These are phyloP conservation scores for Wickerhamia fluorescens DNA, from an alignment of 805 yeast genomes.

Conservation along the genomic window DNA sequence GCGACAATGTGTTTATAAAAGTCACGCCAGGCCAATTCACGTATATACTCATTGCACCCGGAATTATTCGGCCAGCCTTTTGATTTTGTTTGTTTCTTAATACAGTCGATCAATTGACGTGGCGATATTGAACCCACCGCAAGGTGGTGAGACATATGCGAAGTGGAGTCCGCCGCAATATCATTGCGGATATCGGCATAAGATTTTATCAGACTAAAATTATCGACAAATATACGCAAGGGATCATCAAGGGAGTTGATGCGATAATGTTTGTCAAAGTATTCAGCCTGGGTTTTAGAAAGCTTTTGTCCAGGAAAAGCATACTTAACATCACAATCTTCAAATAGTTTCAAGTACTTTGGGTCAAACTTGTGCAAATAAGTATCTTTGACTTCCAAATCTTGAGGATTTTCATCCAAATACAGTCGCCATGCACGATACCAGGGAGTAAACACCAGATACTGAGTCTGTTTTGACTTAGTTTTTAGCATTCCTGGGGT, in stretches of 20 bases:
- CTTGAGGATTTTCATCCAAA: slow-evolving; percentile 10
- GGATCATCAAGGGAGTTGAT: slow-evolving; percentile 32
- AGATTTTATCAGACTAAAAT: not conserved
- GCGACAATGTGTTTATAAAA: slow-evolving; percentile 44
- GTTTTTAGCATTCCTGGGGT: slow-evolving; percentile 31
- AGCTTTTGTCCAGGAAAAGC: slow-evolving; percentile 4
- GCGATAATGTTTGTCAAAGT: slow-evolving; percentile 17
- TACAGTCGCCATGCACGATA: slow-evolving; percentile 30
- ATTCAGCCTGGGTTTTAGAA: slow-evolving; percentile 8
- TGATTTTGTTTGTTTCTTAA: slow-evolving; percentile 15
- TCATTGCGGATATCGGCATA: slow-evolving; percentile 27
- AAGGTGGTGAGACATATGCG: slow-evolving; percentile 41
- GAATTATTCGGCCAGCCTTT: slow-evolving; percentile 20
- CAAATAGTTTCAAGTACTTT: slow-evolving; percentile 1
- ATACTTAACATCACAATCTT: slow-evolving; percentile 1
- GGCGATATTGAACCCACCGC: slow-evolving; percentile 42
- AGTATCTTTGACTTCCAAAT: slow-evolving; percentile 2
- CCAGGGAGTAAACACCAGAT: slow-evolving; percentile 40
- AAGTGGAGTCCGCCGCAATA: slow-evolving; percentile 23
- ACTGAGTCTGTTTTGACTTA: slow-evolving; percentile 30
- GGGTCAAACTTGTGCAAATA: too few species aligned
- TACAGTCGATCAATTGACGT: slow-evolving; percentile 25
- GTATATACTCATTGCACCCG: slow-evolving; percentile 26
- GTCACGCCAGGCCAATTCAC: slow-evolving; percentile 56
- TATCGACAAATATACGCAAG: slow-evolving; percentile 12